phyloP scores from a whole-genome alignment of 2,329 filamentous ascomycete genomes.

The Ascomycota sp. region DNA sequence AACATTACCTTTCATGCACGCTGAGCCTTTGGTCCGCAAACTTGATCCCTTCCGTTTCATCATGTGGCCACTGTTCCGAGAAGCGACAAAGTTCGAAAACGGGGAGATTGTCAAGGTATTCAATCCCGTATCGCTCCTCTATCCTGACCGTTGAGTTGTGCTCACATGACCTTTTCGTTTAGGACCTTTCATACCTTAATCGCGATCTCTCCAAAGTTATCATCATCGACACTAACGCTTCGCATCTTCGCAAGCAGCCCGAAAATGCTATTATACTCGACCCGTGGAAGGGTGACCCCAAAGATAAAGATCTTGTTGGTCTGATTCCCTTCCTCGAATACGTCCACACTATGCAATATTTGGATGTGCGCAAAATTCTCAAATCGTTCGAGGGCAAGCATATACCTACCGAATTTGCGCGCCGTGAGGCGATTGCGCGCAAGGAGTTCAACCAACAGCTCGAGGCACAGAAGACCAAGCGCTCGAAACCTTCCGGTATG shows the following conservation, averaged over 20 bases:
- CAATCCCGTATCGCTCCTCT: background rate
- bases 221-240: slow-evolving; percentile 69
- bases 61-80: slow-evolving; percentile 83
- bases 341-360: slow-evolving; percentile 78
- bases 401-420: slow-evolving; percentile 78
- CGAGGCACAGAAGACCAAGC: slow-evolving; percentile 44
- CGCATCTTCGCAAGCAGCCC: slow-evolving; percentile 76
- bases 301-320: slow-evolving; percentile 70
- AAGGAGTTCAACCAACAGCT: slow-evolving; percentile 68
- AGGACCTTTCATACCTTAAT: slow-evolving; percentile 97
- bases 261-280: slow-evolving; percentile 86
- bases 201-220: slow-evolving; percentile 89
- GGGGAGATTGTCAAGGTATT: slow-evolving; percentile 96
- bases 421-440: slow-evolving; percentile 67
- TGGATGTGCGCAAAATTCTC: slow-evolving; percentile 69
- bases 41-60: slow-evolving; percentile 90
- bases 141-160: background rate
- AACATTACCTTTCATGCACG: slow-evolving; percentile 58
- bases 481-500: slow-evolving; percentile 34
- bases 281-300: slow-evolving; percentile 69
- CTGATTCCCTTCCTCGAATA: slow-evolving; percentile 96
- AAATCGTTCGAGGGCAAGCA: slow-evolving; percentile 77
- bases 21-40: slow-evolving; percentile 76
- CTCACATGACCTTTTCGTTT: background rate
- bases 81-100: slow-evolving; percentile 93